phyloP scores from a whole-genome alignment of 228 moss, liverwort and hornwort species.

The Sphagnum magellanicum region DNA sequence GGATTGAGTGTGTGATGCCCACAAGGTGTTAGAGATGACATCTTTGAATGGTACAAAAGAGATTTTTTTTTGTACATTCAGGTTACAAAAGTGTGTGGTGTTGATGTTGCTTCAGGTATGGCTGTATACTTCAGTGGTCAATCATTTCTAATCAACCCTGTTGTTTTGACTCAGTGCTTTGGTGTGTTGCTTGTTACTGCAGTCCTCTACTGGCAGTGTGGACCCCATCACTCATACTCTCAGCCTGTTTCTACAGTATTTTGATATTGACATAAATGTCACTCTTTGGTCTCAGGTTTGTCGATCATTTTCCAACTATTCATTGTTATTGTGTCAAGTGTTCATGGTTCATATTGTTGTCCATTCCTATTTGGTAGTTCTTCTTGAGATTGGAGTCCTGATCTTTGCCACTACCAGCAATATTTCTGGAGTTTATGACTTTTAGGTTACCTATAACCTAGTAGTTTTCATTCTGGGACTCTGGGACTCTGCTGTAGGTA shows the following conservation, averaged over 20 bases:
- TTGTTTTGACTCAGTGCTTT: background rate
- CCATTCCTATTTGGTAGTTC: background rate
- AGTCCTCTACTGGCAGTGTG: conserved; percentile 41
- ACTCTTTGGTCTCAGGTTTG: conserved; percentile 57
- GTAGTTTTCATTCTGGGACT: background rate
- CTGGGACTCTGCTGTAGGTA: background rate
- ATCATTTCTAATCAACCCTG: background rate
- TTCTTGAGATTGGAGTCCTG: background rate
- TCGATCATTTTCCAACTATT: background rate
- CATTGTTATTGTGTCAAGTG: too few relatives aligned
- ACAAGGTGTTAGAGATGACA: background rate
- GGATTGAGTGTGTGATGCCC: too few relatives aligned
- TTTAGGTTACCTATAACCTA: background rate
- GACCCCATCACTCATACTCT: conserved; percentile 55
- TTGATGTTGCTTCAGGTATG: too few relatives aligned
- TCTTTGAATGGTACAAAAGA: background rate
- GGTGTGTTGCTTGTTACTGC: conserved; percentile 4
- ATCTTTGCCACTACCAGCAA: background rate
- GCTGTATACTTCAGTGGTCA: too few relatives aligned
- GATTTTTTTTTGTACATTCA: background rate
- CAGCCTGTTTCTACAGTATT: conserved; percentile 38
- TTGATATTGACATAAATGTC: conserved; percentile 50
- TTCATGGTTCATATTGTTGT: too few relatives aligned
- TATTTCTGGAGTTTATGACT: background rate
- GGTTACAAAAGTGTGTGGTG: background rate